phyloP scores from a whole-genome alignment of 176 grass and related monocot genomes.

The Aegilops longissima region DNA sequence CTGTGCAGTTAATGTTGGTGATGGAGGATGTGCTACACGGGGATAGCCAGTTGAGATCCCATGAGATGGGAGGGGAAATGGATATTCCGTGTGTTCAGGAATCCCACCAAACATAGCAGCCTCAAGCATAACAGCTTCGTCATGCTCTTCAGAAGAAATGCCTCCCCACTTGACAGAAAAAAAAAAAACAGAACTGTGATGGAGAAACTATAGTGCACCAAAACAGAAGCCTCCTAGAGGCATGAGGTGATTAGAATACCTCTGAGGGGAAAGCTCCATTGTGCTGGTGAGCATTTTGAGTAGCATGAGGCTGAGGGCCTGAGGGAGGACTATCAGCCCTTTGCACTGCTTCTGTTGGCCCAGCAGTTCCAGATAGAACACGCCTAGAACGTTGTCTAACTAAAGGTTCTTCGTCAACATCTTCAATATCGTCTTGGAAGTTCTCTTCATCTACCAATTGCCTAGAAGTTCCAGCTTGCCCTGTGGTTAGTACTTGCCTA shows the following conservation, averaged over 20 bases:
- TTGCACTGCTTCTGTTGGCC: conserved; percentile 29
- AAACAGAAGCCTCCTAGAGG: conserved; percentile 1
- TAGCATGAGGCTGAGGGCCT: conserved; percentile 37
- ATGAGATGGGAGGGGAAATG: conserved; percentile 59
- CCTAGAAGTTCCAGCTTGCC: conserved; percentile 56
- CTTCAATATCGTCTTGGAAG: conserved; percentile 56
- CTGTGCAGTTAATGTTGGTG: conserved; percentile 72
- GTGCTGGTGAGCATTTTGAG: conserved; percentile 25
- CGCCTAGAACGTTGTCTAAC: conserved; percentile 51
- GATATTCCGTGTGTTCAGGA: conserved; percentile 67
- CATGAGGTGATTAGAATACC: conserved; percentile 40
- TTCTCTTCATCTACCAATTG: conserved; percentile 42
- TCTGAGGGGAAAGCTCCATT: conserved; percentile 56
- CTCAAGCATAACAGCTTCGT: conserved; percentile 98
- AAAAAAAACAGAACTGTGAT: conserved; percentile 19
- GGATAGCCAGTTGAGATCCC: conserved; percentile 37
- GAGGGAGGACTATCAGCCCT: conserved; percentile 37
- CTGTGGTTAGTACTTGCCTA: conserved; percentile 44
- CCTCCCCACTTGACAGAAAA: conserved; percentile 82
- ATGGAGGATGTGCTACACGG: conserved; percentile 50
- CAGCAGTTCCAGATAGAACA: conserved; percentile 37
- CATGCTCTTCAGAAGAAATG: conserved; percentile 90
- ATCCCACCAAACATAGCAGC: conserved; percentile 95
- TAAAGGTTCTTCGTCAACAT: conserved; percentile 77
- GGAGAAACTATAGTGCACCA: background rate